phyloP scores from a whole-genome alignment of 768 basidiomycete species.

The Boletus rex-veris region DNA sequence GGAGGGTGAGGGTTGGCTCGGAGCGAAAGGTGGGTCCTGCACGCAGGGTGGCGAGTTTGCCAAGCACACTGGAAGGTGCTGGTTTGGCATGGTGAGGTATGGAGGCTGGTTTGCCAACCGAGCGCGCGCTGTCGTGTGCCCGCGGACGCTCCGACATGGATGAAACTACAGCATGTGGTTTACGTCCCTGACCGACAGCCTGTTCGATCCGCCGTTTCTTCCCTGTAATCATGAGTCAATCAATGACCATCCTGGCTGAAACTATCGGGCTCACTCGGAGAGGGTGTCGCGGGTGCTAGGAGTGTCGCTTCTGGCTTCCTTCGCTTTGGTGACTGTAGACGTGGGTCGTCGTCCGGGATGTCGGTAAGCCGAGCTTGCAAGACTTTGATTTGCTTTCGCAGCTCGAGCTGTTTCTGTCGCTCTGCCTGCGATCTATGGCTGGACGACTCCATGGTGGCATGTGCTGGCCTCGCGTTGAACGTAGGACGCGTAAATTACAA shows the following conservation, averaged over 20 bases:
- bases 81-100: conserved; percentile 28
- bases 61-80: conserved; percentile 51
- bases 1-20: conserved; percentile 26
- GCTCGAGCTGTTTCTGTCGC: conserved; percentile 42
- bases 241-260: not conserved
- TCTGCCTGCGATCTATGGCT: conserved; percentile 40
- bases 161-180: conserved; percentile 7
- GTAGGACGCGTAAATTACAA: conserved; percentile 14
- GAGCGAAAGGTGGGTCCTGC: conserved; percentile 16
- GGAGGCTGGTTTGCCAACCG: conserved; percentile 1
- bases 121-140: conserved; percentile 10
- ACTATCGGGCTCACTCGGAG: conserved; percentile 53
- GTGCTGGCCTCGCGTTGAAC: conserved; percentile 5
- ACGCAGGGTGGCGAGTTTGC: conserved; percentile 44
- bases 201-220: conserved; percentile 47
- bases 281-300: conserved; percentile 53
- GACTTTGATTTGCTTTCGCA: conserved; percentile 51
- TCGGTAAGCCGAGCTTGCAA: conserved; percentile 54
- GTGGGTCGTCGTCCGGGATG: conserved; percentile 24
- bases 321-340: conserved; percentile 45
- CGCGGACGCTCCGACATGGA: conserved; percentile 14
- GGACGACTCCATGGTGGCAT: conserved; percentile 51
- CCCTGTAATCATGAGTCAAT: conserved; percentile 14
- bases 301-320: conserved; percentile 40
- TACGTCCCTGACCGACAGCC: conserved; percentile 18